A percentile compares a stretch with the other conserved stretches of the same genome.
Conservation (phyloP, 139 green algal genomes). For the Chlorella sp. region DNA sequence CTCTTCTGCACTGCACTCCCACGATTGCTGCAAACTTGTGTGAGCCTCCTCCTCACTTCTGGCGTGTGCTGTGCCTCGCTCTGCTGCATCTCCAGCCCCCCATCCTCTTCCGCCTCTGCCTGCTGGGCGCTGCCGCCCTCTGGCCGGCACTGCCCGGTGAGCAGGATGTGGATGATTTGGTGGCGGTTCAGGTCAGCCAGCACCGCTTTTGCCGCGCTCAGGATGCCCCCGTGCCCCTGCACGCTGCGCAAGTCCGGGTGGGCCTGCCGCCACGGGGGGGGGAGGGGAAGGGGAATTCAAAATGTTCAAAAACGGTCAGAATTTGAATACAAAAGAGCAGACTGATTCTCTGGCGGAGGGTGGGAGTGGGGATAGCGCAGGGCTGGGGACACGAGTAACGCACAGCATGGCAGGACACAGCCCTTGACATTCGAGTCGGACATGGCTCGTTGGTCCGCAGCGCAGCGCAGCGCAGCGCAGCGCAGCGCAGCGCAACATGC, state of each 20-base stretch:
- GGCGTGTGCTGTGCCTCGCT: background rate
- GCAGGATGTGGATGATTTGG: constrained; percentile 41
- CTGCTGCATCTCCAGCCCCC: background rate
- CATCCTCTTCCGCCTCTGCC: background rate
- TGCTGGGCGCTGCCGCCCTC: background rate
- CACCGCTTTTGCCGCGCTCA: constrained; percentile 21
- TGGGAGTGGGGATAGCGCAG: too few species aligned
- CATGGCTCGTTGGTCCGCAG: too few species aligned
- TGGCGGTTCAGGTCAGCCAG: constrained; percentile 29
- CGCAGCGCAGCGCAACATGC: too few species aligned
- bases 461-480: too few species aligned
- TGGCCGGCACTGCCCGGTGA: background rate
- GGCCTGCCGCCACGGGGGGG: background rate
- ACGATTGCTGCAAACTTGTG: too few species aligned
- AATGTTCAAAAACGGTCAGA: too few species aligned
- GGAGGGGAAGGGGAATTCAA: background rate
- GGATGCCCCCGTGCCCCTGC: constrained; percentile 18
- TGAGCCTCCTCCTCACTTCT: too few species aligned
- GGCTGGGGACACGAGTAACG: too few species aligned
- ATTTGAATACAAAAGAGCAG: too few species aligned
- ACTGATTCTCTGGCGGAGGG: too few species aligned
- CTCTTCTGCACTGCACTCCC: background rate
- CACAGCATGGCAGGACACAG: too few species aligned
- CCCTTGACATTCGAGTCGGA: too few species aligned
- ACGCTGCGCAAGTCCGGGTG: background rate